Evolutionary conservation across 345 rosid species (phyloP).

Genomic region (Iberis pinnata): DNA sequence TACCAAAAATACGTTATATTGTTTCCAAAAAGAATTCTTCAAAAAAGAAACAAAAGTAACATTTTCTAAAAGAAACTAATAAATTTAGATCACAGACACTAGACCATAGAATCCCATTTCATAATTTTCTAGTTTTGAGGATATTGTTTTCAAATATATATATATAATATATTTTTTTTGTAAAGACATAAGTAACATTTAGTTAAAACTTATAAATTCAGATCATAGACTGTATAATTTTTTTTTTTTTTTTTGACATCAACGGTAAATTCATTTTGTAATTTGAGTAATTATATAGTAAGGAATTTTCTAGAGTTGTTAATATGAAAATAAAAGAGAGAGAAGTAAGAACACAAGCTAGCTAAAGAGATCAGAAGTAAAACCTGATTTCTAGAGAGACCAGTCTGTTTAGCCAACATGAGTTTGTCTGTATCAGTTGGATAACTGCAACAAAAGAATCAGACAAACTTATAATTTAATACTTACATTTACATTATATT

Average conservation of each 20-base stretch:
- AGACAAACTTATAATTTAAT: slow-evolving; percentile 9
- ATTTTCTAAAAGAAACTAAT: too few species aligned
- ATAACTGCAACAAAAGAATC: slow-evolving; percentile 47
- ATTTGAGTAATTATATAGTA: not conserved
- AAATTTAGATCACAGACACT: too few species aligned
- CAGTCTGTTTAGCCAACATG: slow-evolving; percentile 87
- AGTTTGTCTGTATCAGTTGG: slow-evolving; percentile 88
- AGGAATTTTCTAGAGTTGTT: too few species aligned
- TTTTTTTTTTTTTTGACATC: too few species aligned
- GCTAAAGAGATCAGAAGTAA: slow-evolving; percentile 18
- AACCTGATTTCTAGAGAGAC: slow-evolving; percentile 85
- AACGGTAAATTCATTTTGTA: too few species aligned
- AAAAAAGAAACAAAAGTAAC: too few species aligned
- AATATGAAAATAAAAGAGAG: too few species aligned
- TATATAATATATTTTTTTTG: not conserved
- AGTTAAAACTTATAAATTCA: not conserved
- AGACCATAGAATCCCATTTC: too few species aligned
- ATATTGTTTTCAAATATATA: too few species aligned
- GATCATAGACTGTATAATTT: not conserved
- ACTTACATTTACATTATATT: not conserved
- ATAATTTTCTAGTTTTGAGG: too few species aligned
- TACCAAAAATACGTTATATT: too few species aligned
- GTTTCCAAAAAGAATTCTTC: too few species aligned
- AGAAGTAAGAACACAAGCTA: not conserved
- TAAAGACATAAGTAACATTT: not conserved